Percentiles rank a stretch among this genome's conserved stretches.
Conservation (phyloP, 1,284 basidiomycete species). For the Microbotryum saponariae region DNA sequence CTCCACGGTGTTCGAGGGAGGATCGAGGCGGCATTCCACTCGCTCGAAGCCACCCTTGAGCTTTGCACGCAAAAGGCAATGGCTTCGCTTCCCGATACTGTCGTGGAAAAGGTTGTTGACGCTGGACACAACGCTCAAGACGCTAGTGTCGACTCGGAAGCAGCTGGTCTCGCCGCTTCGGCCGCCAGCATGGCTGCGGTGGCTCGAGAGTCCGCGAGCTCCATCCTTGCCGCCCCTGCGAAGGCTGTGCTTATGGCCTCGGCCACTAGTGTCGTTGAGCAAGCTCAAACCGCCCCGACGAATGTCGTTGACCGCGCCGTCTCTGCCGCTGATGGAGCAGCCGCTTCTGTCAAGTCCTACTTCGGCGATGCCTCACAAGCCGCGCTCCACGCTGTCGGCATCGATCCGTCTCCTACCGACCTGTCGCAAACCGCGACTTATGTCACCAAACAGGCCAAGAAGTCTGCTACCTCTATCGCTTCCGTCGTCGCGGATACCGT, state of each 20-base stretch:
- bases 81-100: neutral
- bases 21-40: constrained; percentile 15
- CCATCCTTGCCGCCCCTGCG: constrained; percentile 6
- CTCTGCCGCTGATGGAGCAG: constrained; percentile 5
- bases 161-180: constrained; percentile 12
- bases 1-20: constrained; percentile 12
- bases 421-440: constrained; percentile 11
- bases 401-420: constrained; percentile 16
- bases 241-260: constrained; percentile 13
- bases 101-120: constrained; percentile 22
- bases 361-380: constrained; percentile 16
- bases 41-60: constrained; percentile 20
- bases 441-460: neutral
- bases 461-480: neutral
- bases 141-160: constrained; percentile 23
- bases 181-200: constrained; percentile 18
- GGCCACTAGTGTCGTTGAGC: neutral
- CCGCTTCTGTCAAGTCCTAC: constrained; percentile 7
- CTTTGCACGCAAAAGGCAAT: neutral
- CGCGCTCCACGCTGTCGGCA: constrained; percentile 8
- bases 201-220: constrained; percentile 20
- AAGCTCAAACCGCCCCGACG: constrained; percentile 3
- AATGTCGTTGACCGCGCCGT: constrained; percentile 7
- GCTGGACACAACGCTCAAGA: constrained; percentile 31
- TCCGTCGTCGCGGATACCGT: no score